phyloP scores from a whole-genome alignment of 2,329 filamentous ascomycete species.

The Cercospora berteroae region DNA sequence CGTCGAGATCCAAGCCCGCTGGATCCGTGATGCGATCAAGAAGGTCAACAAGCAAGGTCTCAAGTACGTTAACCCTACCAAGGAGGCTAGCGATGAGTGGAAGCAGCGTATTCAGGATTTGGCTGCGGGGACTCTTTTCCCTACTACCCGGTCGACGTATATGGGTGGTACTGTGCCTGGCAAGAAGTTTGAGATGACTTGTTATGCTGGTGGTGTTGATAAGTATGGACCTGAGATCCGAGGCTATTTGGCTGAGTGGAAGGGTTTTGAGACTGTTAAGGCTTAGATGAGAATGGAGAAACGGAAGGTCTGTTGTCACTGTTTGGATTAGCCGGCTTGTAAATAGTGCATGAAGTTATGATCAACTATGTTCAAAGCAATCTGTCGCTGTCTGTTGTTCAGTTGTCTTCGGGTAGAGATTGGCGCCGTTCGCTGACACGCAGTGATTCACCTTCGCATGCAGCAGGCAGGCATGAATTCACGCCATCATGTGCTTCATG shows the following conservation, averaged over 20 bases:
- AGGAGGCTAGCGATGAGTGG: conserved; percentile 32
- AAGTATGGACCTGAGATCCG: conserved; percentile 33
- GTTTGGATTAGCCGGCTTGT: not conserved
- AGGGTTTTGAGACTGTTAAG: conserved; percentile 32
- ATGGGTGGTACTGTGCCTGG: conserved; percentile 33
- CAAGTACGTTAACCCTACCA: conserved; percentile 33
- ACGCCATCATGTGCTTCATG: too few relatives aligned
- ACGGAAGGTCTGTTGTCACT: not conserved
- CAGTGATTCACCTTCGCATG: too few relatives aligned
- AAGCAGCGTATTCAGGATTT: conserved; percentile 34
- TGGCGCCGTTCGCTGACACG: too few relatives aligned
- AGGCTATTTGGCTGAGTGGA: conserved; percentile 24
- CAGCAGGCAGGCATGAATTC: too few relatives aligned
- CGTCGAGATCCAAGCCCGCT: conserved; percentile 45
- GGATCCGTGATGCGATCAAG: conserved; percentile 36
- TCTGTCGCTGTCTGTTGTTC: not conserved
- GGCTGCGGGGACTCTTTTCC: conserved; percentile 30
- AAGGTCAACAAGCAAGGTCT: conserved; percentile 27
- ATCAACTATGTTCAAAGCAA: not conserved
- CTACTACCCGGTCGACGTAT: conserved; percentile 30
- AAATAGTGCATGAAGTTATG: not conserved
- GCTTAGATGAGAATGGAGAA: conserved; percentile 11
- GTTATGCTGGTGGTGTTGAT: conserved; percentile 33
- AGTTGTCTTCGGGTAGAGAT: too few relatives aligned
- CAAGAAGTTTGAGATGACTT: conserved; percentile 33